Base-by-base conservation (phyloP, 2,329 filamentous ascomycete species). In the Biscogniauxia marginata region DNA sequence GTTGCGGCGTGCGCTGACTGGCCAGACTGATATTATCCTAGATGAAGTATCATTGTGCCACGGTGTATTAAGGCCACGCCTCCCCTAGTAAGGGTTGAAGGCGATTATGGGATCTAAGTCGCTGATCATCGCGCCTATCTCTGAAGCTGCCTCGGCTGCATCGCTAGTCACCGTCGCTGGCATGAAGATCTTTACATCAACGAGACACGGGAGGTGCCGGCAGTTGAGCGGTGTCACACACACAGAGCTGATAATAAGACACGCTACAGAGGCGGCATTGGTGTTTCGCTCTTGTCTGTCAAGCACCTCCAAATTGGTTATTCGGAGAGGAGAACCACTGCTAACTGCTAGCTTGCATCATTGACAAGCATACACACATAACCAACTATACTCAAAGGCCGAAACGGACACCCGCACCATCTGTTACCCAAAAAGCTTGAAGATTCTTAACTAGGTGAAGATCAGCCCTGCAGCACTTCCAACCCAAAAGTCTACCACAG, bases 291-390 rank as follows among this genome's bases (percentile, higher is more conserved):
- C 53, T 59, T 48, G 50, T 60, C 57, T 57, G 53, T 52, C 59
- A 58, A 58, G 58, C 61, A 57, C 23, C 54, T 56, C 50, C 56
- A 59, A 61, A 57, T 55, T 30, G 54, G 48, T 20, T 30, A 25
- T 47, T 52, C 50, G 46, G 56, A 51, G 55, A 53, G 54, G 56
- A 57, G 13, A 39, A 39, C 30, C 30, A 39, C n/a, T 11, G 30
- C 53, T 52, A 59, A 39, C n/a, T 11, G 30, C 53, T 52, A 59
- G 58, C 55, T 63, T 63, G 59, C 61, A 63, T 63, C 59, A 63
- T 61, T 59, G 59, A 50, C 55, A 39, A 39, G 30, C 59, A 61
- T 59, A 16, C 30, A 39, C 30, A 39, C 13, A 39, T 16, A 39
- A 39, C 30, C 30, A n/a, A 39, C 9, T 25, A 59, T 59, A 52